Conservation (phyloP, 2,329 filamentous ascomycete species). For the Epichloe brachyelytri region DNA sequence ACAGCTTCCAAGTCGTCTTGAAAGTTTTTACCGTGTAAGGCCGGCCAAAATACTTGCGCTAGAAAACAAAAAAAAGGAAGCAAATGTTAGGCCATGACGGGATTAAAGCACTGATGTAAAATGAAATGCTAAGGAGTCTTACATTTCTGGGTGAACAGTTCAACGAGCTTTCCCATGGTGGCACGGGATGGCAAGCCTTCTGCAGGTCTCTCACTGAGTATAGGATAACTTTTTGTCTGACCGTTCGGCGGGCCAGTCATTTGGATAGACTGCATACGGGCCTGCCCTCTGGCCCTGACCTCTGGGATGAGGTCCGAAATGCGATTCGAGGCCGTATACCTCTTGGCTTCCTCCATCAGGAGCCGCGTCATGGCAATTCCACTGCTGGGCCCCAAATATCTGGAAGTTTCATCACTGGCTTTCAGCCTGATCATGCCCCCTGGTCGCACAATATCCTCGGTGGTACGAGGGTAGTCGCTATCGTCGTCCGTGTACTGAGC, state of each 20-base stretch:
- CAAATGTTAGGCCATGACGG: not conserved
- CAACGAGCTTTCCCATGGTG: constrained; percentile 65
- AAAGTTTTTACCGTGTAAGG: constrained; percentile 73
- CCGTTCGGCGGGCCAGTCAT: constrained; percentile 35
- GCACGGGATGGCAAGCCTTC: constrained; percentile 58
- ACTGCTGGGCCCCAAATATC: constrained; percentile 86
- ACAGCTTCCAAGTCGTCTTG: constrained; percentile 66
- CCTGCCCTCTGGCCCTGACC: constrained; percentile 42
- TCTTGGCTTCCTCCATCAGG: constrained; percentile 92
- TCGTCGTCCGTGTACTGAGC: constrained; percentile 68
- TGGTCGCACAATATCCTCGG: constrained; percentile 76
- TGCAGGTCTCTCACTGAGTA: constrained; percentile 76
- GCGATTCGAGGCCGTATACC: constrained; percentile 78
- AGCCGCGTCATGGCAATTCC: constrained; percentile 90
- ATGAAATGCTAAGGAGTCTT: constrained; percentile 12
- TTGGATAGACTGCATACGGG: constrained; percentile 46
- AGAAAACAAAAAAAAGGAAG: not conserved
- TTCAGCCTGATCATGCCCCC: constrained; percentile 76
- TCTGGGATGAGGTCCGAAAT: constrained; percentile 88
- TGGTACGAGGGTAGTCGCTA: constrained; percentile 52
- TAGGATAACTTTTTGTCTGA: constrained; percentile 78
- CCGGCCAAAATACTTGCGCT: constrained; percentile 83
- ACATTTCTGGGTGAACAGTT: constrained; percentile 81
- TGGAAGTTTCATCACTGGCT: constrained; percentile 72
- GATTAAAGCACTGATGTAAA: not conserved